Base-by-base conservation (phyloP, 495 filamentous ascomycete species). In the Geoglossum glabrum region DNA sequence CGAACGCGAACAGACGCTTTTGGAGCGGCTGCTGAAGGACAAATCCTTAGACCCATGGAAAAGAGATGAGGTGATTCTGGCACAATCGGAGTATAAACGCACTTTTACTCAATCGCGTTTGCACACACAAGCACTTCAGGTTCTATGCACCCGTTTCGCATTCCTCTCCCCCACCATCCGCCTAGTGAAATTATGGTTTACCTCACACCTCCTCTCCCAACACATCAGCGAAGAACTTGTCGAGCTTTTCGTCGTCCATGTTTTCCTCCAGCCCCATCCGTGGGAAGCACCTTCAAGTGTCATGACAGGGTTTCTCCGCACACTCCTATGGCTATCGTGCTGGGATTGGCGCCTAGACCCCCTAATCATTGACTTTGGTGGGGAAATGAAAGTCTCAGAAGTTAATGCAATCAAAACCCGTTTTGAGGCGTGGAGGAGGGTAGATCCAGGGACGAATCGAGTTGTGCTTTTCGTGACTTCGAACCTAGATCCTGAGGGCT, bases 291-390 rank as follows among this genome's bases (percentile, higher is more conserved):
- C 92, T 3, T 84, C 83, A 0, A 87, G 80, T 64, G 73, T 82
- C n/a, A 83, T 78, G 72, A 82, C 82, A 19, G 92, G 84, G 3
- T 94, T 98, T 63, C 67, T 89, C 21, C 78, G 90, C 43, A 85
- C 87, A 5, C 71, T 98, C 9, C 64, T 79, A 7, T 83, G 86
- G 61, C 69, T 97, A 11, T 77, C 88, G 0, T 75, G 78, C 25
- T 98, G 92, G 89, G 88, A 97, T 63, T 98, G 92, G 92, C 80
- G 86, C 23, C 70, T 75, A 28, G 82, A 87, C 27, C 85, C 92
- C 0, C 74, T 95, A 28, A 76, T 95, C 36, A 71, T 96, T 26
- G 85, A 95, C 65, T 73, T 88, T 7, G 70, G 74, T 56, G 74
- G 69, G 55, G 72, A 74, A 38, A 73, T 82, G 63, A 73, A 74